phyloP scores from a whole-genome alignment of 1,284 basidiomycete species.

The Spongispora temasekensis region DNA sequence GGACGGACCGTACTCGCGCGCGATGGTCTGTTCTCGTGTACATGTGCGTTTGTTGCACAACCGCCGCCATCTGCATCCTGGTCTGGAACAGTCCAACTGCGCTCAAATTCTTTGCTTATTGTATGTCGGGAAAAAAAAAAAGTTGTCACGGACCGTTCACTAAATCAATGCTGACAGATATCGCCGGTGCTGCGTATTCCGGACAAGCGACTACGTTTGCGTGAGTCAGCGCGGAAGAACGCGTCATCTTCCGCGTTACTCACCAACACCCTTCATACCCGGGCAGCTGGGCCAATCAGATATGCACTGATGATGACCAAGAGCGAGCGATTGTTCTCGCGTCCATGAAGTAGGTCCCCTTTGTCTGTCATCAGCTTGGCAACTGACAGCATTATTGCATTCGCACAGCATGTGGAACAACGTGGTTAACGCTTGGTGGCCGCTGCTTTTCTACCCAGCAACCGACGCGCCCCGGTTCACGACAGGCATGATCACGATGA shows the following conservation, averaged over 20 bases:
- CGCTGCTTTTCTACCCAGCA: slow-evolving; percentile 65
- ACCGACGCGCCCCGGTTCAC: slow-evolving; percentile 65
- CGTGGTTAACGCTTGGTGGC: slow-evolving; percentile 71
- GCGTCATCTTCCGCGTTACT: background rate
- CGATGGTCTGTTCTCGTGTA: slow-evolving; percentile 69
- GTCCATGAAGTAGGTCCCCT: slow-evolving; percentile 59
- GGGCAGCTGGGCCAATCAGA: slow-evolving; percentile 67
- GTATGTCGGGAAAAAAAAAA: slow-evolving; percentile 36
- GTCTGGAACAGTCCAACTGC: slow-evolving; percentile 56
- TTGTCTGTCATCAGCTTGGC: background rate
- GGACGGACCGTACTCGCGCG: slow-evolving; percentile 57
- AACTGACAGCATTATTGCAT: too few species aligned
- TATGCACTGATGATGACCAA: slow-evolving; percentile 66
- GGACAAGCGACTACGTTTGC: slow-evolving; percentile 72
- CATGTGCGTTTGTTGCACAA: slow-evolving; percentile 56
- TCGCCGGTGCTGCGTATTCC: slow-evolving; percentile 64
- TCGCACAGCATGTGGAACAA: slow-evolving; percentile 67
- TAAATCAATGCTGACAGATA: slow-evolving; percentile 37
- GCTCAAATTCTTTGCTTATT: slow-evolving; percentile 70
- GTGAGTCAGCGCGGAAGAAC: slow-evolving; percentile 38
- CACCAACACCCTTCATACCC: background rate
- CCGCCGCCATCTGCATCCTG: slow-evolving; percentile 58
- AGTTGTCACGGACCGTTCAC: background rate
- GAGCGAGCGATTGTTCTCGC: slow-evolving; percentile 67
- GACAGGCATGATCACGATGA: slow-evolving; percentile 69